Evolutionary conservation across 306 rosid genomes (phyloP), one percentile per base, ranked within the genome.

Genomic region (Gleditsia sinensis): DNA sequence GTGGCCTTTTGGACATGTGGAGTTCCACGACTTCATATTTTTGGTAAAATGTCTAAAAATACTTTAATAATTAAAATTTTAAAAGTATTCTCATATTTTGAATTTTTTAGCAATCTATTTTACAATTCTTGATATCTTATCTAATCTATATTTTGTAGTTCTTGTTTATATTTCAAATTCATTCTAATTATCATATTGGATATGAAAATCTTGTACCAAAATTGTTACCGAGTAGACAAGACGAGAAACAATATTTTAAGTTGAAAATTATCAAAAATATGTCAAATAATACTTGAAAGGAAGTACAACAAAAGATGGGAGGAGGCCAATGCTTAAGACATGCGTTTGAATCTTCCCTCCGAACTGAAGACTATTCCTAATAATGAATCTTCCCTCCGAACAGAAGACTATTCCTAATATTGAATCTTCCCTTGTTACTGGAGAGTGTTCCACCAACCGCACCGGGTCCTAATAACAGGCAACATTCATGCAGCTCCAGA

Each of bases 321-420:
- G 37, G n/a, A n/a, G n/a, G n/a, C 19, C 69, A 40, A 67, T 14
- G 24, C 5, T 40, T 8, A 64, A 57, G 48, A 20, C 40, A 69
- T 75, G 69, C 9, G n/a, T 8, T 21, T 50, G 87, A 80, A 77
- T 80, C 71, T 64, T 23, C 36, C 78, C 80, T n/a, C 58, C 36
- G 48, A 55, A 9, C 16, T 30, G 56, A 39, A 67, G n/a, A 42
- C 39, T 14, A 13, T 58, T 69, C 74, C 3, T 25, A 45, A 68
- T 14, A 20, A 62, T 81, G 88, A 74, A 84, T 50, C 33, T 64
- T 25, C 76, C 83, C 60, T 7, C 5, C 16, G 6, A 3, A 49
- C 11, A 49, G 24, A 0, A 49, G 24, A n/a, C 10, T 5, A 17
- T 49, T 49, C 55, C 21, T 7, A n/a, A 59, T 19, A 16, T 67